Conservation (phyloP, 1,284 basidiomycete species). For the Anthracocystis setariae region DNA sequence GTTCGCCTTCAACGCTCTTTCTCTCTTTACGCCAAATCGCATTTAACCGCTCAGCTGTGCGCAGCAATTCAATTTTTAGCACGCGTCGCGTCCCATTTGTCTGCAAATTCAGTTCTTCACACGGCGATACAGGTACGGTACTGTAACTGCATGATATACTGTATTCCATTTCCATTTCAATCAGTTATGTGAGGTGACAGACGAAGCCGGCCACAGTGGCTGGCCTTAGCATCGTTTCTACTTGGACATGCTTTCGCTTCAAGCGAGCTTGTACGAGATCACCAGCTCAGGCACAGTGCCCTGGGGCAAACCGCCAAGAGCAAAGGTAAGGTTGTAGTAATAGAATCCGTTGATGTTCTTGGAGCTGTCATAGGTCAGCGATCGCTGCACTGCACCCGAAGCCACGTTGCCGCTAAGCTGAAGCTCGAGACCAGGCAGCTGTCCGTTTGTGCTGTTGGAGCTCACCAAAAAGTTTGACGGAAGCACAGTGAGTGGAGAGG, state of each 20-base stretch:
- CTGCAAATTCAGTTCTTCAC: too few species aligned
- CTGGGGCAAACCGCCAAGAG: slow-evolving; percentile 24
- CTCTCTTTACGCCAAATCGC: slow-evolving; percentile 6
- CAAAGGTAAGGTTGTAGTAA: slow-evolving; percentile 41
- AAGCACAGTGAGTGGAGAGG: slow-evolving; percentile 13
- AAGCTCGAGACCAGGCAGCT: slow-evolving; percentile 23
- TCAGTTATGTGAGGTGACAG: not conserved
- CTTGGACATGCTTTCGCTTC: not conserved
- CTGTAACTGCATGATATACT: too few species aligned
- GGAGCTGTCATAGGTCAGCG: slow-evolving; percentile 32
- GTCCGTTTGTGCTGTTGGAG: slow-evolving; percentile 25
- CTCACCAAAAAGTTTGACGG: slow-evolving; percentile 26
- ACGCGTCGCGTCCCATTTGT: slow-evolving; percentile 26
- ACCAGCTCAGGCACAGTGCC: slow-evolving; percentile 33
- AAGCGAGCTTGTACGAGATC: slow-evolving; percentile 23
- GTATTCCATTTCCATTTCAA: not conserved
- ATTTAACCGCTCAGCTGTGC: not conserved
- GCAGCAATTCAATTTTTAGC: not conserved
- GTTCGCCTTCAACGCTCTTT: not conserved
- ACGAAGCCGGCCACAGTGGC: too few species aligned
- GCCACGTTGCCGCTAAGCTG: slow-evolving; percentile 24
- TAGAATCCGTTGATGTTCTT: slow-evolving; percentile 33
- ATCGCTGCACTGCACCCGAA: slow-evolving; percentile 14
- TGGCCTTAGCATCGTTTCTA: not conserved
- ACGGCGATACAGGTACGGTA: too few species aligned